A percentile compares a stretch with the other conserved stretches of the same genome.
phyloP scores from a whole-genome alignment of 148 eudicot species.

The Agrostemma githago region DNA sequence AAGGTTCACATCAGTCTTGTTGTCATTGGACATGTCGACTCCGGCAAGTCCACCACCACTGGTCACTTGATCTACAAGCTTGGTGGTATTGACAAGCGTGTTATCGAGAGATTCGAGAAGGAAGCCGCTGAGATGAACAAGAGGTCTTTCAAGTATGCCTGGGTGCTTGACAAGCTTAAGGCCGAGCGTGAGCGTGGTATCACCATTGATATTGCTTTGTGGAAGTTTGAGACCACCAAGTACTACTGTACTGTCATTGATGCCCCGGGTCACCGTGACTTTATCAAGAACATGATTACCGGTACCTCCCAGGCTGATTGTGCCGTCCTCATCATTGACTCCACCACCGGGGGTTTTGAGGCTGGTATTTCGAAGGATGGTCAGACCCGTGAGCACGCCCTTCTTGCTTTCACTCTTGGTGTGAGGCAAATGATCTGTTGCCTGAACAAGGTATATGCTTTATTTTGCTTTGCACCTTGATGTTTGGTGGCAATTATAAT shows the following conservation, averaged over 20 bases:
- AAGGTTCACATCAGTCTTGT: background rate
- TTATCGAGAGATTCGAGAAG: slow-evolving; percentile 54
- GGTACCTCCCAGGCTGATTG: no score
- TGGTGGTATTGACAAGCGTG: slow-evolving; percentile 60
- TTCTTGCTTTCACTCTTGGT: slow-evolving; percentile 58
- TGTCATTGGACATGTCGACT: slow-evolving; percentile 1
- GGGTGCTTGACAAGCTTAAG: slow-evolving; percentile 22
- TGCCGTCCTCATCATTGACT: no score
- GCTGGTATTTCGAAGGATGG: slow-evolving; percentile 40
- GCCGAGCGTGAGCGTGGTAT: no score
- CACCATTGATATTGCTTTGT: no score
- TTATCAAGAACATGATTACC: no score
- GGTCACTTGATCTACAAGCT: slow-evolving; percentile 43
- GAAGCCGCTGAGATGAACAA: slow-evolving; percentile 68
- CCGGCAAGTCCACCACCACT: background rate
- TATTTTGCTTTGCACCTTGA: background rate
- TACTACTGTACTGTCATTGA: no score
- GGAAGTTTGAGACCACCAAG: no score
- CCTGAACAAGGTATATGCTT: slow-evolving; percentile 37
- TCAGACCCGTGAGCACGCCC: slow-evolving; percentile 60
- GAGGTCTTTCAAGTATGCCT: slow-evolving; percentile 57
- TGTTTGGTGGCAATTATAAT: background rate
- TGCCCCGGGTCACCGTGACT: no score
- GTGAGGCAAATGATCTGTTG: slow-evolving; percentile 55
- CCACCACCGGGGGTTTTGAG: no score